phyloP scores from a whole-genome alignment of 768 basidiomycete species.

The Leucosporidium creatinivorum region DNA sequence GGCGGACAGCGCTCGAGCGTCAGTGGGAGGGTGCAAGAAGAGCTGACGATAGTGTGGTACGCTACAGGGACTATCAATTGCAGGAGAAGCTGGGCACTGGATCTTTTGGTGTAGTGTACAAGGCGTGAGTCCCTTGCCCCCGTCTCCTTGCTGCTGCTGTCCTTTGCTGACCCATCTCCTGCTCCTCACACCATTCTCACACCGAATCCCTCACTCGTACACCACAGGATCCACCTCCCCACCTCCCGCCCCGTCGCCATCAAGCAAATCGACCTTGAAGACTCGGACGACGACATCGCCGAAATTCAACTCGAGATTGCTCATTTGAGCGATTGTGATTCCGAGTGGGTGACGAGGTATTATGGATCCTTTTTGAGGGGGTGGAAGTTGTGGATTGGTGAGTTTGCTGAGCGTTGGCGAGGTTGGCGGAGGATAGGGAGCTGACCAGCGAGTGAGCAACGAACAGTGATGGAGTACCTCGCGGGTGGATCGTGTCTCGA shows the following conservation, averaged over 20 bases:
- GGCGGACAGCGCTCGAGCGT: too few species aligned
- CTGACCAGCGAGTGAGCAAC: background rate
- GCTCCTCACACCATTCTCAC: too few species aligned
- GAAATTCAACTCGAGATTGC: slow-evolving; percentile 98
- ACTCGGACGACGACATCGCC: slow-evolving; percentile 95
- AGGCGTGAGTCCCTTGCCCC: slow-evolving; percentile 53
- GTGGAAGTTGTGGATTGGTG: slow-evolving; percentile 90
- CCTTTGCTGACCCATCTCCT: background rate
- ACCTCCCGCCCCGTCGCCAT: slow-evolving; percentile 92
- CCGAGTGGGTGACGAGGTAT: slow-evolving; percentile 91
- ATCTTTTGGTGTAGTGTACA: slow-evolving; percentile 94
- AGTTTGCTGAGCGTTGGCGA: slow-evolving; percentile 2
- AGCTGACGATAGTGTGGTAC: background rate
- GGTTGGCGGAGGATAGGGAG: background rate
- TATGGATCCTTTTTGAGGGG: slow-evolving; percentile 94
- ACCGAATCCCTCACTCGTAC: background rate
- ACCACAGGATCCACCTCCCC: slow-evolving; percentile 66
- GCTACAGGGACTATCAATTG: slow-evolving; percentile 72
- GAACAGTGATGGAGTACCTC: slow-evolving; percentile 85
- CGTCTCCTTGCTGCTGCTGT: background rate
- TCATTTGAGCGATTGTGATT: slow-evolving; percentile 89
- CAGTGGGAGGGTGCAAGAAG: too few species aligned
- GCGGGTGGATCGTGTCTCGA: slow-evolving; percentile 98
- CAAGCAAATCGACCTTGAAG: slow-evolving; percentile 97
- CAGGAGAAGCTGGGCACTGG: slow-evolving; percentile 96